Evolutionary conservation across 345 rosid genomes (phyloP).

Genomic region (Citrus reticulata): DNA sequence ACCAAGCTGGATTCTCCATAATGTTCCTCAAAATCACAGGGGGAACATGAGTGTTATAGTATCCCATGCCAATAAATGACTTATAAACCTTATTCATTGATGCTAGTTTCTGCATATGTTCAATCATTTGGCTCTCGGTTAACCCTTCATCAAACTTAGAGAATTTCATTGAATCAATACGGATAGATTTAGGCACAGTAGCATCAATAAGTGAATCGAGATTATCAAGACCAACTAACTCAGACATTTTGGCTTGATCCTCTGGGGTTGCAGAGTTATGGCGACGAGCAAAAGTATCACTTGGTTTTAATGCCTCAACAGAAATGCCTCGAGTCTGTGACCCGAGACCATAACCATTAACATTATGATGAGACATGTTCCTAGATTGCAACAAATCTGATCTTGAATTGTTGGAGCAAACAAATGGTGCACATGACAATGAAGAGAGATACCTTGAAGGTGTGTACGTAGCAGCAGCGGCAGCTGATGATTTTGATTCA

Average conservation of each 20-base stretch:
- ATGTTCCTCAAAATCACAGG: constrained; percentile 92
- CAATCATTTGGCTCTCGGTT: constrained; percentile 85
- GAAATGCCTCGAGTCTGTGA: constrained; percentile 66
- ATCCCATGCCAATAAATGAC: constrained; percentile 95
- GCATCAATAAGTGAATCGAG: constrained; percentile 74
- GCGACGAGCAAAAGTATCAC: constrained; percentile 88
- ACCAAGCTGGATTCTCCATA: constrained; percentile 99
- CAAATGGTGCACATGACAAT: constrained; percentile 41
- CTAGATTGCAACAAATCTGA: constrained; percentile 27
- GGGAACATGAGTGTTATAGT: constrained; percentile 82
- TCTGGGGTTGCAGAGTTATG: constrained; percentile 95
- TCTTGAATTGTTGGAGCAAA: constrained; percentile 24
- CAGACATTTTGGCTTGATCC: constrained; percentile 75
- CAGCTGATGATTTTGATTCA: constrained; percentile 23
- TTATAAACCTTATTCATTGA: constrained; percentile 79
- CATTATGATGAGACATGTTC: constrained; percentile 15
- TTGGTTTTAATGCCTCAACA: constrained; percentile 61
- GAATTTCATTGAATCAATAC: constrained; percentile 80
- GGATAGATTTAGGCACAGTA: constrained; percentile 96
- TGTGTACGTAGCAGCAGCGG: constrained; percentile 40
- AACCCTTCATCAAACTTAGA: constrained; percentile 81
- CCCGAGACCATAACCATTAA: constrained; percentile 37
- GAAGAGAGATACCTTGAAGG: constrained; percentile 78
- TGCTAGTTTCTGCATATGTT: constrained; percentile 72
- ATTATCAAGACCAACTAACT: constrained; percentile 62